A percentile compares a stretch with the other conserved stretches of the same genome.
Evolutionary conservation across 192 early-diverging fungal species (phyloP).

Genomic region (Jimgerdemannia lactiflua): DNA sequence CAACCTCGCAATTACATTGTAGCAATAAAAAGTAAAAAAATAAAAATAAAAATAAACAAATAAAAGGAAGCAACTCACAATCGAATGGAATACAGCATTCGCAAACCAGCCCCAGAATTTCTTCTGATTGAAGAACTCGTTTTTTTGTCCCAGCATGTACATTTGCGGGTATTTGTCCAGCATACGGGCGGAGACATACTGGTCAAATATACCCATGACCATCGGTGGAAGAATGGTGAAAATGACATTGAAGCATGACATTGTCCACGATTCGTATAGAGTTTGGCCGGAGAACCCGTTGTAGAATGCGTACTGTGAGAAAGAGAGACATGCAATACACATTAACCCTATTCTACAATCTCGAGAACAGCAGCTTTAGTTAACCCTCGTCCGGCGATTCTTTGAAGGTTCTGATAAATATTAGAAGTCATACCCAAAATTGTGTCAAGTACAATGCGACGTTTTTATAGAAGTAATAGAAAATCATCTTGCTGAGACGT

Average conservation of each 20-base stretch:
- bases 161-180: slow-evolving; percentile 97
- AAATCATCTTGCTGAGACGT: slow-evolving; percentile 89
- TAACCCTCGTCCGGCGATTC: background rate
- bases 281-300: slow-evolving; percentile 97
- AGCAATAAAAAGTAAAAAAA: background rate
- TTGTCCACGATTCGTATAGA: slow-evolving; percentile 98
- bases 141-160: slow-evolving; percentile 79
- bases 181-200: slow-evolving; percentile 89
- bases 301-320: slow-evolving; percentile 67
- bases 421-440: slow-evolving; percentile 69
- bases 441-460: slow-evolving; percentile 98
- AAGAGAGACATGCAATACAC: background rate
- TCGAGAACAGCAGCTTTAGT: background rate
- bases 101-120: slow-evolving; percentile 91
- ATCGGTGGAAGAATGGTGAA: slow-evolving; percentile 95
- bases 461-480: slow-evolving; percentile 99
- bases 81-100: slow-evolving; percentile 93
- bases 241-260: slow-evolving; percentile 91
- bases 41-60: background rate
- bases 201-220: slow-evolving; percentile 98
- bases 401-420: background rate
- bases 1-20: too few relatives aligned
- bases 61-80: slow-evolving; percentile 41
- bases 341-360: background rate
- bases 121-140: slow-evolving; percentile 81